A percentile compares a stretch with the other conserved stretches of the same genome.
These are phyloP conservation scores for Pseudocercospora musae DNA, from an alignment of 2,329 filamentous ascomycete genomes.

Conservation along the genomic window DNA sequence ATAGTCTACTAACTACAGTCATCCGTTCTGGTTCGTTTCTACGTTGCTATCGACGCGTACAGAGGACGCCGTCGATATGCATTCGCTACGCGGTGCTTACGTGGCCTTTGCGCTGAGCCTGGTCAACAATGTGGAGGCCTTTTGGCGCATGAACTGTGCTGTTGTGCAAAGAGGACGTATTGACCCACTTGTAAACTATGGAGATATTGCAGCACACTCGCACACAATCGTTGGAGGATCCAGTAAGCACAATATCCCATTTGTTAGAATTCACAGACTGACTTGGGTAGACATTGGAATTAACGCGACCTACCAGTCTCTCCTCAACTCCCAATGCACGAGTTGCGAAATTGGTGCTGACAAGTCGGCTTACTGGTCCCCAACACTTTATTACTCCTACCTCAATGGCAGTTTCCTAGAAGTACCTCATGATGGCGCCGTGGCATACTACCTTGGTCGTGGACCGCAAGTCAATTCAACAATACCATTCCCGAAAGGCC, in stretches of 20 bases:
- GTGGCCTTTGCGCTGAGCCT: constrained; percentile 14
- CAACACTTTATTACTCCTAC: constrained; percentile 35
- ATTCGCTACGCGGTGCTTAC: neutral
- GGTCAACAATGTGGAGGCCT: constrained; percentile 29
- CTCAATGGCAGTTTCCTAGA: constrained; percentile 36
- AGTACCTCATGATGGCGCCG: constrained; percentile 61
- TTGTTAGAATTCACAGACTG: neutral
- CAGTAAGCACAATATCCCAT: constrained; percentile 24
- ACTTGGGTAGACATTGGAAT: constrained; percentile 54
- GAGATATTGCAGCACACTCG: constrained; percentile 32
- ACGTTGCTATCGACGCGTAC: neutral
- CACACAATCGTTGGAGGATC: constrained; percentile 36
- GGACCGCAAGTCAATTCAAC: constrained; percentile 56
- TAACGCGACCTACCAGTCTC: constrained; percentile 58
- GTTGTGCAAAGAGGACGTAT: constrained; percentile 37
- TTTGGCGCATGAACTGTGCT: constrained; percentile 37
- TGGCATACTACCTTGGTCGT: constrained; percentile 66
- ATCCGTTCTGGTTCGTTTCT: neutral
- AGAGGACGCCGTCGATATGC: constrained; percentile 14
- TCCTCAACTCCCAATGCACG: constrained; percentile 56
- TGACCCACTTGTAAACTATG: constrained; percentile 37
- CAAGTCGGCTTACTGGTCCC: constrained; percentile 40
- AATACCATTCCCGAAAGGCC: constrained; percentile 62
- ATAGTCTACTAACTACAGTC: neutral
- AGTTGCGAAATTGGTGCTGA: constrained; percentile 36